A percentile compares a stretch with the other conserved stretches of the same genome.
phyloP scores from a whole-genome alignment of 2,329 filamentous ascomycete genomes.

The Penicillium sp. region DNA sequence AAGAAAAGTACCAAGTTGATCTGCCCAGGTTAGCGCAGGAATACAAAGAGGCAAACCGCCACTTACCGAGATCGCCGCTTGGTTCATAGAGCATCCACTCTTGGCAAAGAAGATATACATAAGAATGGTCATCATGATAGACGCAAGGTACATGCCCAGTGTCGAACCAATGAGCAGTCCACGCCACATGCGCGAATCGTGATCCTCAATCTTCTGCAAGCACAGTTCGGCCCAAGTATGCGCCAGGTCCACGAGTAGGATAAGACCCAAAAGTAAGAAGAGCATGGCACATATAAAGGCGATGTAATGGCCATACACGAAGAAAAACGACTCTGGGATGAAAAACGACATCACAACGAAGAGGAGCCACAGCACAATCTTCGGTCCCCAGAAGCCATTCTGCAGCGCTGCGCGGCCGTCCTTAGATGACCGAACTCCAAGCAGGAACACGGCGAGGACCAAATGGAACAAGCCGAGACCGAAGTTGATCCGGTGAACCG shows the following conservation, averaged over 20 bases:
- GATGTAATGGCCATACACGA: conserved; percentile 94
- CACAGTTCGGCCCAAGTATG: conserved; percentile 98
- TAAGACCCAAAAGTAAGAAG: conserved; percentile 89
- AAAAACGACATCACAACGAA: conserved; percentile 92
- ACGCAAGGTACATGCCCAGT: conserved; percentile 88
- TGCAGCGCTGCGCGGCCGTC: conserved; percentile 87
- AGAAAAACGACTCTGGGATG: conserved; percentile 93
- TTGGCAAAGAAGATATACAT: conserved; percentile 97
- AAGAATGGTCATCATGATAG: conserved; percentile 89
- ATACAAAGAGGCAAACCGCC: conserved; percentile 15
- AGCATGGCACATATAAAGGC: conserved; percentile 86
- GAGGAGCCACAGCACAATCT: conserved; percentile 85
- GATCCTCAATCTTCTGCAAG: conserved; percentile 87
- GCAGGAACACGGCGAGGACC: conserved; percentile 78
- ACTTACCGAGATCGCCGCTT: conserved; percentile 81
- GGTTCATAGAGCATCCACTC: conserved; percentile 88
- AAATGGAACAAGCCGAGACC: conserved; percentile 93
- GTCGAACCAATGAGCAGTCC: conserved; percentile 89
- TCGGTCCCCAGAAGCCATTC: conserved; percentile 99
- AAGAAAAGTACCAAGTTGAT: conserved; percentile 88
- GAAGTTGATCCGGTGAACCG: conserved; percentile 97
- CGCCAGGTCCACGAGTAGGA: conserved; percentile 91
- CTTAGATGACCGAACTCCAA: conserved; percentile 86
- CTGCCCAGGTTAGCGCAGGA: conserved; percentile 30
- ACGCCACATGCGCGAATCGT: conserved; percentile 84